Evolutionary conservation across 352 stramenopile genomes (phyloP).

Genomic region (Globisporangium apiculatum): DNA sequence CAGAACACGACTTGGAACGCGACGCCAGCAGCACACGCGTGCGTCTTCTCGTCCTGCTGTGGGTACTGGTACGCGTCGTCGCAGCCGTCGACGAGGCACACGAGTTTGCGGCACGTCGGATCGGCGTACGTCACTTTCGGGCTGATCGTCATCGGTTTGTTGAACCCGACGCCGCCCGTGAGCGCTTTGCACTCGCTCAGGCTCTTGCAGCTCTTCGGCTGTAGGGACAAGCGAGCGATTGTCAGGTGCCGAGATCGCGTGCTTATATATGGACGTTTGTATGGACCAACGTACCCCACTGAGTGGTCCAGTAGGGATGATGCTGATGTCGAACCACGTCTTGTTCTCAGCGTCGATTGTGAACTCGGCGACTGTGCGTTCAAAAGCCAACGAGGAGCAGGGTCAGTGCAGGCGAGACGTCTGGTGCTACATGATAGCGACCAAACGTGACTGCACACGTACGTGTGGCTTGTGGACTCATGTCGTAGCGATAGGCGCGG

Average conservation of each 20-base stretch:
- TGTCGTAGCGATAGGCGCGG: constrained; percentile 11
- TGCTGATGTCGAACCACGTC: constrained; percentile 38
- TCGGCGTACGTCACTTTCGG: constrained; percentile 10
- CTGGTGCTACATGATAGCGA: not conserved
- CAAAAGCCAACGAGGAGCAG: not conserved
- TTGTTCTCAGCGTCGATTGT: constrained; percentile 18
- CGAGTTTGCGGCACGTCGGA: constrained; percentile 31
- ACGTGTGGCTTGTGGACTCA: constrained; percentile 11
- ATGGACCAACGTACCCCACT: constrained; percentile 19
- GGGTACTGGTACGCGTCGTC: constrained; percentile 60
- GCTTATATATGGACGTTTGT: too few species aligned
- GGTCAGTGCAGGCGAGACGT: too few species aligned
- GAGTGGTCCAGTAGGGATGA: constrained; percentile 25
- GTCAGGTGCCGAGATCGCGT: too few species aligned
- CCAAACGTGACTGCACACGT: constrained; percentile 1
- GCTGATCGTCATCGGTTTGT: constrained; percentile 54
- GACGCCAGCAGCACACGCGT: constrained; percentile 27
- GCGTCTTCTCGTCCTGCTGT: constrained; percentile 45
- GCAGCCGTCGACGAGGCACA: constrained; percentile 46
- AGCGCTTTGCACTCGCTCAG: constrained; percentile 43
- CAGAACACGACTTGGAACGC: constrained; percentile 47
- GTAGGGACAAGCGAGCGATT: not conserved
- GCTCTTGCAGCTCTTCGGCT: constrained; percentile 40
- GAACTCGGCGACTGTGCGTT: constrained; percentile 32
- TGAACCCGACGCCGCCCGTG: constrained; percentile 55